Evolutionary conservation across 805 yeast species (phyloP), one percentile per base, ranked within the genome.

Genomic region (Hemisphaericaspora nanyangensis): DNA sequence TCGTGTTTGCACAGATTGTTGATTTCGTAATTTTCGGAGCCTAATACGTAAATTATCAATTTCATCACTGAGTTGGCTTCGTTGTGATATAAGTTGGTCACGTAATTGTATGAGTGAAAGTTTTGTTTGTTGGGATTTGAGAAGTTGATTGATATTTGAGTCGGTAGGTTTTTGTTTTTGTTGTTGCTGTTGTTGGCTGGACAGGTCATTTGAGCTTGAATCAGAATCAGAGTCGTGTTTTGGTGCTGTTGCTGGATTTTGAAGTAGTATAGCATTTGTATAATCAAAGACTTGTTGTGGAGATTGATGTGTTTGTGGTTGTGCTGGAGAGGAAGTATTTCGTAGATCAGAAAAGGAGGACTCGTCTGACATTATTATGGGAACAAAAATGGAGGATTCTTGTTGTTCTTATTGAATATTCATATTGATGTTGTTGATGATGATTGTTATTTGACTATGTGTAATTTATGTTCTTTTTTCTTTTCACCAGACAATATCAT

Each of bases 321-420:
- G 12, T 8, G 35, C 13, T 26, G 16, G 40, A 2, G 61, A 55
- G 0, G 62, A 55, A 7, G 62, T 56, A 22, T 50, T 45, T 20
- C 58, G 38, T 25, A 58, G 39, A 47, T 58, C 63, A 16, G 56
- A 52, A 22, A 56, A 48, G 7, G 63, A 48, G 22, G 60, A 50
- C 18, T 51, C 46, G 37, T 59, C 61, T 8, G 44, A 22, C 26
- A 22, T 22, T 8, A 8, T 22, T 22, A 5, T n/a, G n/a, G n/a
- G n/a, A n/a, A n/a, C n/a, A n/a, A n/a, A n/a, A n/a, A n/a, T n/a
- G n/a, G n/a, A n/a, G n/a, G n/a, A n/a, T n/a, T n/a, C n/a, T n/a
- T n/a, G n/a, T n/a, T n/a, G n/a, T n/a, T n/a, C n/a, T n/a, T n/a
- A n/a, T n/a, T n/a, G n/a, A n/a, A n/a, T n/a, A n/a, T n/a, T n/a